Percentiles rank a stretch among this genome's conserved stretches.
Conservation (phyloP, 495 filamentous ascomycete species). For the Penicillium maclennaniae region DNA sequence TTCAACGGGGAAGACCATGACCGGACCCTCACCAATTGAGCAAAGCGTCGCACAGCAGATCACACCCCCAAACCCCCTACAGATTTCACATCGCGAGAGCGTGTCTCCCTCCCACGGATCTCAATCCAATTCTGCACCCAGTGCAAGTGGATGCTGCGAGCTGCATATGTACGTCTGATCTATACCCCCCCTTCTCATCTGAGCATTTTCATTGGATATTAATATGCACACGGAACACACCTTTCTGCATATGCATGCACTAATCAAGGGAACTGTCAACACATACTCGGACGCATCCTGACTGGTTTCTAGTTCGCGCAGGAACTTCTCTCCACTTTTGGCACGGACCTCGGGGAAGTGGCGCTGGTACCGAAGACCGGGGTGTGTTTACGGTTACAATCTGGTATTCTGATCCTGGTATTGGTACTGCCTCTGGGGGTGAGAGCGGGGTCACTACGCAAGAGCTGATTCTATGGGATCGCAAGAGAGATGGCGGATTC, state of each 20-base stretch:
- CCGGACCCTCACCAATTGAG: constrained; percentile 23
- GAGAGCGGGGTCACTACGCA: constrained; percentile 16
- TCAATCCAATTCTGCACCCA: constrained; percentile 79
- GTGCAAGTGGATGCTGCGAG: constrained; percentile 89
- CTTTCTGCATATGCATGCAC: background rate
- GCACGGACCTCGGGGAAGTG: constrained; percentile 79
- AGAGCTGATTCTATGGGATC: constrained; percentile 73
- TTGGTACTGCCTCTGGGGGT: too few relatives aligned
- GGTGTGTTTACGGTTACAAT: constrained; percentile 77
- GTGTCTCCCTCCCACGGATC: constrained; percentile 55
- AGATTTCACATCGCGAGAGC: constrained; percentile 12
- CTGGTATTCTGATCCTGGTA: constrained; percentile 28
- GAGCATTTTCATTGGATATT: background rate
- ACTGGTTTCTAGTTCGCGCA: constrained; percentile 67
- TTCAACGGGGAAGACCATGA: too few relatives aligned
- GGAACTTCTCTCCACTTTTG: constrained; percentile 96
- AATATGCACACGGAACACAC: background rate
- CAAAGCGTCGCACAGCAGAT: background rate
- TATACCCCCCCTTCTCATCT: background rate
- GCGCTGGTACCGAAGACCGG: constrained; percentile 84
- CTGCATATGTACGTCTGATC: constrained; percentile 62
- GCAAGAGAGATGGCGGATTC: constrained; percentile 84
- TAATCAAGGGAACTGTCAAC: background rate
- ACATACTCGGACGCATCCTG: background rate
- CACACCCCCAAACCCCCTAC: constrained; percentile 7